A percentile compares a stretch with the other conserved stretches of the same genome.
These are phyloP conservation scores for Micractinium sp. DNA, from an alignment of 139 green algal genomes.

Conservation along the genomic window DNA sequence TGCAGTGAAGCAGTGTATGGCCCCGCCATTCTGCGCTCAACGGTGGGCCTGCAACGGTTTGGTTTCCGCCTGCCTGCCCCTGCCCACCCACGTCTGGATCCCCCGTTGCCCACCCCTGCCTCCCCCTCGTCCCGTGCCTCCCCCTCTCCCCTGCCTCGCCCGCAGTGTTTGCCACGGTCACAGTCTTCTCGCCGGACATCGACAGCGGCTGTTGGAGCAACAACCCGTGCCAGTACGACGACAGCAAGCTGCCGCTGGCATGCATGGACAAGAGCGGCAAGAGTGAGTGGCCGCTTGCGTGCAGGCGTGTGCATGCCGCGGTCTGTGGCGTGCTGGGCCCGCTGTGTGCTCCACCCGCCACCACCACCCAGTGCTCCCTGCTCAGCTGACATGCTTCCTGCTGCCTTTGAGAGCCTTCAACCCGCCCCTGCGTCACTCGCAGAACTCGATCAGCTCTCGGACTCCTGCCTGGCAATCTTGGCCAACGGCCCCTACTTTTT, in stretches of 20 bases:
- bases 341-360: no score
- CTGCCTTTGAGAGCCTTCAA: no score
- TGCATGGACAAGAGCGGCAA: slow-evolving; percentile 10
- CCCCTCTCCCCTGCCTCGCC: not conserved
- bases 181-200: not conserved
- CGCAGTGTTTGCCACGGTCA: slow-evolving; percentile 23
- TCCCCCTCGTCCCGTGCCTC: not conserved
- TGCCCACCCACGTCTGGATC: not conserved
- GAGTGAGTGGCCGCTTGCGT: not conserved
- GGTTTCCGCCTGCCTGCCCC: not conserved
- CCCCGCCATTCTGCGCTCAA: no score
- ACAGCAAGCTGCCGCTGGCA: not conserved
- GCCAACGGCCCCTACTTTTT: slow-evolving; percentile 8
- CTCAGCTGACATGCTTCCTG: no score
- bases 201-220: slow-evolving; percentile 22
- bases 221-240: slow-evolving; percentile 37
- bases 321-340: no score
- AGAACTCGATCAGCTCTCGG: not conserved
- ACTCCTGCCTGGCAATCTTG: not conserved
- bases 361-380: no score
- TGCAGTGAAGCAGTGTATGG: no score
- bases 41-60: not conserved
- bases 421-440: not conserved
- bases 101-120: not conserved
- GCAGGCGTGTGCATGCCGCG: no score